Conservation (phyloP, 495 filamentous ascomycete genomes). For the Aspergillus mulundensis region DNA sequence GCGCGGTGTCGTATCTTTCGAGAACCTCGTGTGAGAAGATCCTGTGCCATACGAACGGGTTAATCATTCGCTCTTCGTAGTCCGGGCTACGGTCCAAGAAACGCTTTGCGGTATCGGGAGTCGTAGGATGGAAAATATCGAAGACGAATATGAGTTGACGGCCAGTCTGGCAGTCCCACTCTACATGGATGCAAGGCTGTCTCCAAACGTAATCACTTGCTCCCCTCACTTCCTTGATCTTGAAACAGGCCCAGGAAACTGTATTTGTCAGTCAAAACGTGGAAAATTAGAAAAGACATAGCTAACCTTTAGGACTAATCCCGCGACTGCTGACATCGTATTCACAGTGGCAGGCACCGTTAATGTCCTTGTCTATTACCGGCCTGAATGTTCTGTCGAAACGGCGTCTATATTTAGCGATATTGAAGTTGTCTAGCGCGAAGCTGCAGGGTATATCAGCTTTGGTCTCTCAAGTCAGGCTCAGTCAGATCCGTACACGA, state of each 20-base stretch:
- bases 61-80: not conserved
- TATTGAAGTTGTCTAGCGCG: not conserved
- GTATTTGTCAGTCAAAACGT: not conserved
- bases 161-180: not conserved
- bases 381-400: not conserved
- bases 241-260: conserved; percentile 3
- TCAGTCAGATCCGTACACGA: too few relatives aligned
- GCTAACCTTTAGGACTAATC: not conserved
- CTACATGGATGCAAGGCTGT: not conserved
- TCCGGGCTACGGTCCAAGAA: not conserved
- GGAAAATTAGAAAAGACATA: too few relatives aligned
- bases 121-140: not conserved
- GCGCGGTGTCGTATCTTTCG: not conserved
- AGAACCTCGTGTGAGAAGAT: too few relatives aligned
- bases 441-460: not conserved
- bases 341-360: not conserved
- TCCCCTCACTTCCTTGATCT: not conserved
- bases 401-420: not conserved
- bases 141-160: not conserved
- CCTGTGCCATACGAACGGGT: not conserved
- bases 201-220: not conserved
- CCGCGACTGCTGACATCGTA: not conserved
- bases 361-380: not conserved
- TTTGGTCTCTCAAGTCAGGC: not conserved
- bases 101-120: too few relatives aligned